phyloP scores from a whole-genome alignment of 805 yeast species.

The Candida berthetii region DNA sequence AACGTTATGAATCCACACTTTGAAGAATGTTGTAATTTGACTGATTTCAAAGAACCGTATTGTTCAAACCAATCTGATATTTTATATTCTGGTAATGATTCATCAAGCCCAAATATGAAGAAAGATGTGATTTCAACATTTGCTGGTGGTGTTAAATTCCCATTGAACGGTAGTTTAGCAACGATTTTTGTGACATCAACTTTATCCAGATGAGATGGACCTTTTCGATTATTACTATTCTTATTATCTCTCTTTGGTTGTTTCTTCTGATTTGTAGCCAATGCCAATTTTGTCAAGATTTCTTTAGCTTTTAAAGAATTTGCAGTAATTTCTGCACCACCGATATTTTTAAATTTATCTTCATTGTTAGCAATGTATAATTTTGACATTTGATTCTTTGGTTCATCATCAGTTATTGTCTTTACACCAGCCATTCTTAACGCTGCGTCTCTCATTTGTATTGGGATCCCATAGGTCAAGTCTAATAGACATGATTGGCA shows the following conservation, averaged over 20 bases:
- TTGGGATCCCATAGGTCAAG: conserved; percentile 72
- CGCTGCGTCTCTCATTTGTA: conserved; percentile 75
- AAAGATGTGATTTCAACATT: conserved; percentile 44
- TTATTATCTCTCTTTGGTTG: conserved; percentile 6
- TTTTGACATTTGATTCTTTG: conserved; percentile 47
- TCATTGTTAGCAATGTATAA: conserved; percentile 50
- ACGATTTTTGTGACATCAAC: conserved; percentile 47
- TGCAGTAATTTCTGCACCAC: conserved; percentile 29
- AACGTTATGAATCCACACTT: conserved; percentile 62
- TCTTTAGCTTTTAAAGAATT: conserved; percentile 38
- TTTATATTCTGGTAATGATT: conserved; percentile 57
- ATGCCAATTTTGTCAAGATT: conserved; percentile 39
- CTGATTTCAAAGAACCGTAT: conserved; percentile 40
- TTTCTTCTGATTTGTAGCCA: conserved; percentile 10
- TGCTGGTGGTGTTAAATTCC: conserved; percentile 39
- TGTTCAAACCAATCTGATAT: conserved; percentile 44
- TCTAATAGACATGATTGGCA: conserved; percentile 89
- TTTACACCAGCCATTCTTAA: conserved; percentile 60
- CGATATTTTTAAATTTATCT: conserved; percentile 23
- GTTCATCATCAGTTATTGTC: conserved; percentile 27
- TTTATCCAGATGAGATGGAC: conserved; percentile 14
- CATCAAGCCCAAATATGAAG: conserved; percentile 70
- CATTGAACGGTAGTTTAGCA: conserved; percentile 63
- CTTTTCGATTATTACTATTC: conserved; percentile 5
- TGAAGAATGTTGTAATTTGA: conserved; percentile 50